A percentile compares a stretch with the other conserved stretches of the same genome.
Conservation (phyloP, 768 basidiomycete genomes). For the Calocybe cyanea region DNA sequence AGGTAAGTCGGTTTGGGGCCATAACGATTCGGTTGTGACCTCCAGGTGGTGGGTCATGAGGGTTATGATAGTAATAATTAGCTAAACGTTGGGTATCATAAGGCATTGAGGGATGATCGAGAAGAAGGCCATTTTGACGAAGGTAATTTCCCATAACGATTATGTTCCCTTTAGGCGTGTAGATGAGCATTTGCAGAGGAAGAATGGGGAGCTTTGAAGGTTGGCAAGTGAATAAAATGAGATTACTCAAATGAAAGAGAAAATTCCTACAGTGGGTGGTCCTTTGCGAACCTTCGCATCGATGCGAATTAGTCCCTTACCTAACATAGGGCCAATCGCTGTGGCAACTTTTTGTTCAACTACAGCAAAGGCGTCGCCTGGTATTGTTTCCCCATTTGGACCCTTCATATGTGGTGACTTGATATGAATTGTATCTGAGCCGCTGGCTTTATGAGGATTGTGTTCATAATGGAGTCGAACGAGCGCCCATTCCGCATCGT, state of each 20-base stretch:
- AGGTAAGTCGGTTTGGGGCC: slow-evolving; percentile 37
- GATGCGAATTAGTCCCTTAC: slow-evolving; percentile 76
- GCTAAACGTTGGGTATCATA: slow-evolving; percentile 58
- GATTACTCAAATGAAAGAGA: slow-evolving; percentile 14
- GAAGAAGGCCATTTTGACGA: slow-evolving; percentile 58
- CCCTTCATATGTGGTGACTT: slow-evolving; percentile 54
- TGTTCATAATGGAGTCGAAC: slow-evolving; percentile 74
- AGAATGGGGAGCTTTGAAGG: slow-evolving; percentile 69
- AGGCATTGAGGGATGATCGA: slow-evolving; percentile 76
- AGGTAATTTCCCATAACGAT: slow-evolving; percentile 76
- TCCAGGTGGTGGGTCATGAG: slow-evolving; percentile 79
- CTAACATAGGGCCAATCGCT: slow-evolving; percentile 77
- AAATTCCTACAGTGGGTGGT: slow-evolving; percentile 45
- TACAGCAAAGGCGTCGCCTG: slow-evolving; percentile 74
- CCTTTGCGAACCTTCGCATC: slow-evolving; percentile 74
- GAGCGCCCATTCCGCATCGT: slow-evolving; percentile 60
- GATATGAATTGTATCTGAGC: slow-evolving; percentile 76
- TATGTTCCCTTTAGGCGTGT: slow-evolving; percentile 93
- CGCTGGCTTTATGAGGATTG: slow-evolving; percentile 48
- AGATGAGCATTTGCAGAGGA: slow-evolving; percentile 81
- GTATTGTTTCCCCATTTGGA: slow-evolving; percentile 47
- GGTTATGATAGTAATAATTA: slow-evolving; percentile 78
- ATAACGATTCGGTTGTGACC: slow-evolving; percentile 47
- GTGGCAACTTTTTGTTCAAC: slow-evolving; percentile 85
- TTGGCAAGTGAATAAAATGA: slow-evolving; percentile 4